These are phyloP conservation scores for Chiua virens DNA, from an alignment of 768 basidiomycete genomes.

Conservation along the genomic window DNA sequence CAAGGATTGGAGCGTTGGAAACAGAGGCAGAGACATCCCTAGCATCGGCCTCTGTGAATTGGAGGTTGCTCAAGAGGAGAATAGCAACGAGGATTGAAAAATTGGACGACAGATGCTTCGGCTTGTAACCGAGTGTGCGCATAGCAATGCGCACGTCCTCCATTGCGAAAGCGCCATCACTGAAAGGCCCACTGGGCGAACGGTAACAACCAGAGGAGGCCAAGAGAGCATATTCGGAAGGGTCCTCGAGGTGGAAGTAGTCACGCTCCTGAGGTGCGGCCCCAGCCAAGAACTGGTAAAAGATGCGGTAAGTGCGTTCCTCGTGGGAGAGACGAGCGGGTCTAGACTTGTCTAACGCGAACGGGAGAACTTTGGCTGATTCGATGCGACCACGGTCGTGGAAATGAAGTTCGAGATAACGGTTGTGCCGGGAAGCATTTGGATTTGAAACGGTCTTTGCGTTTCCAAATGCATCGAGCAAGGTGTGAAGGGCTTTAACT, in stretches of 20 bases:
- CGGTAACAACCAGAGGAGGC: slow-evolving; percentile 88
- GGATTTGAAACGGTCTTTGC: slow-evolving; percentile 85
- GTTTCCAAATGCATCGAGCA: slow-evolving; percentile 90
- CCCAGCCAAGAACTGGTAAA: slow-evolving; percentile 91
- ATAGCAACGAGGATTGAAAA: slow-evolving; percentile 76
- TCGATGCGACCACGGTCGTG: slow-evolving; percentile 72
- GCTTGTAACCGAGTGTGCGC: slow-evolving; percentile 85
- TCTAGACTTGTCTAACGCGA: slow-evolving; percentile 87
- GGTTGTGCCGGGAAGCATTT: slow-evolving; percentile 81
- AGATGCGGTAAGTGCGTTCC: too few species aligned
- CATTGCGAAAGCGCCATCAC: slow-evolving; percentile 85
- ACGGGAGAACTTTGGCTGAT: slow-evolving; percentile 78
- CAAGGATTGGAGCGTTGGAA: slow-evolving; percentile 50
- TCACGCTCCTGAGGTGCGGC: slow-evolving; percentile 82
- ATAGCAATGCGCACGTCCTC: slow-evolving; percentile 78
- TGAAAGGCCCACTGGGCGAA: slow-evolving; percentile 82
- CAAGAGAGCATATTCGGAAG: slow-evolving; percentile 80
- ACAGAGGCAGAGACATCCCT: slow-evolving; percentile 67
- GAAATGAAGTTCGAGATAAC: slow-evolving; percentile 86
- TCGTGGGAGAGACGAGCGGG: slow-evolving; percentile 63
- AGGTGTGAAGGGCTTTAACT: slow-evolving; percentile 68
- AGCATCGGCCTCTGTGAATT: too few species aligned
- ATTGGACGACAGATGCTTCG: slow-evolving; percentile 80
- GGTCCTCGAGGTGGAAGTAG: slow-evolving; percentile 71
- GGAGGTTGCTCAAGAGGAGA: too few species aligned